Percentiles rank a stretch among this genome's conserved stretches.
These are phyloP conservation scores for Yamadazyma diddensiae DNA, from an alignment of 1,139 yeast genomes.

Conservation along the genomic window DNA sequence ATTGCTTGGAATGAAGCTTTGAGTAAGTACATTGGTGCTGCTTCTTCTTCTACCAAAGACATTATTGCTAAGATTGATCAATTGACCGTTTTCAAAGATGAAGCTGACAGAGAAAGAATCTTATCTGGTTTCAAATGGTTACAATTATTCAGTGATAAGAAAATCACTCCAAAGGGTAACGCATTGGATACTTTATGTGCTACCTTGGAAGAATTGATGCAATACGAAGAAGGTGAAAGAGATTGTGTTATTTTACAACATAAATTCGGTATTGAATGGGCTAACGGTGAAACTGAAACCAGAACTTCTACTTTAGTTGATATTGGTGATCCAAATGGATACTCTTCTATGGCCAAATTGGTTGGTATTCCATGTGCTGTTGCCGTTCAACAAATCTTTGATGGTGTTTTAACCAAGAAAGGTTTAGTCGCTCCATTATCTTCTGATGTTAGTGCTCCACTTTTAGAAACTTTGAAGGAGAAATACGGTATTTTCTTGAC, in stretches of 20 bases:
- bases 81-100: conserved; percentile 77
- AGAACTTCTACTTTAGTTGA: conserved; percentile 96
- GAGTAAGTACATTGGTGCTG: conserved; percentile 70
- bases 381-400: conserved; percentile 82
- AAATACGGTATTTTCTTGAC: conserved; percentile 82
- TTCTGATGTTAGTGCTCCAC: conserved; percentile 84
- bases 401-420: conserved; percentile 67
- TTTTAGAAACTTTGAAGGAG: conserved; percentile 88
- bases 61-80: conserved; percentile 70
- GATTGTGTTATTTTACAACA: conserved; percentile 95
- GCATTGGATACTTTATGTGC: conserved; percentile 97
- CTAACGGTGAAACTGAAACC: conserved; percentile 83
- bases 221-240: conserved; percentile 92
- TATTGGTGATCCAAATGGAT: conserved; percentile 79
- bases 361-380: conserved; percentile 99
- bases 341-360: conserved; percentile 97
- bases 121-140: conserved; percentile 90
- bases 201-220: conserved; percentile 92
- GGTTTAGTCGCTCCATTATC: conserved; percentile 94
- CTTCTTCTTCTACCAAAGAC: conserved; percentile 68
- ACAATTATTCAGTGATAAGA: conserved; percentile 77
- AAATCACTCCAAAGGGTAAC: conserved; percentile 85
- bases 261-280: conserved; percentile 96
- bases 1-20: conserved; percentile 88
- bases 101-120: conserved; percentile 81